phyloP scores from a whole-genome alignment of 2,329 filamentous ascomycete species.

The Scedosporium minutisporum region DNA sequence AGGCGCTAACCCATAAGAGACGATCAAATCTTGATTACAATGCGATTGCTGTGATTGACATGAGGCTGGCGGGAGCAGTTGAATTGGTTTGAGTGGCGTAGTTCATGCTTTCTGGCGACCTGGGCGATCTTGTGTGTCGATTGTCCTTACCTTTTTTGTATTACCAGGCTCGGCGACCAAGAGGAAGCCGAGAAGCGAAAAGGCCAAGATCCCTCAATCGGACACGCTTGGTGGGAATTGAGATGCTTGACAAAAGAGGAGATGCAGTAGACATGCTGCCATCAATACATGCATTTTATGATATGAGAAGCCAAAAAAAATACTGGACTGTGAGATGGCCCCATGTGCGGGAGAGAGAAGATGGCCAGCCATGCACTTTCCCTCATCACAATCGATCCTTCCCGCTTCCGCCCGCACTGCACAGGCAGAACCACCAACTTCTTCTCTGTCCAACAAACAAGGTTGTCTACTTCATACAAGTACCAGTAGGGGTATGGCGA shows the following conservation, averaged over 20 bases:
- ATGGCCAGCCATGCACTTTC: background rate
- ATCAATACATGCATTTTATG: background rate
- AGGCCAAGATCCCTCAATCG: too few relatives aligned
- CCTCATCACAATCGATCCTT: background rate
- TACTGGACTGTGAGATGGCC: background rate
- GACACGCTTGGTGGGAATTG: too few relatives aligned
- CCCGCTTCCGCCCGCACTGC: background rate
- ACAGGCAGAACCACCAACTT: background rate
- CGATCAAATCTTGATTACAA: constrained; percentile 1
- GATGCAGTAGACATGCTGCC: background rate
- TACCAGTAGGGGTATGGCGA: background rate
- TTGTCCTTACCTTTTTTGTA: too few relatives aligned
- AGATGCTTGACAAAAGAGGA: too few relatives aligned
- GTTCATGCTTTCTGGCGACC: background rate
- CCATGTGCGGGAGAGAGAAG: background rate
- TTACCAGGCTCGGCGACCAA: too few relatives aligned
- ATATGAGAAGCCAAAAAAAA: background rate
- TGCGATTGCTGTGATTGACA: background rate
- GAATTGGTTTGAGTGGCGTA: background rate
- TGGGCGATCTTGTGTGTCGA: background rate
- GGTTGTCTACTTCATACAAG: too few relatives aligned
- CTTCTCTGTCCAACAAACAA: background rate
- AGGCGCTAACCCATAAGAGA: background rate
- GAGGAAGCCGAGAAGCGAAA: too few relatives aligned
- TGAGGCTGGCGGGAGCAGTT: background rate